Percentiles rank a stretch among this genome's conserved stretches.
Conservation (phyloP, 1,139 yeast species). For the Yamadazyma dendronema region DNA sequence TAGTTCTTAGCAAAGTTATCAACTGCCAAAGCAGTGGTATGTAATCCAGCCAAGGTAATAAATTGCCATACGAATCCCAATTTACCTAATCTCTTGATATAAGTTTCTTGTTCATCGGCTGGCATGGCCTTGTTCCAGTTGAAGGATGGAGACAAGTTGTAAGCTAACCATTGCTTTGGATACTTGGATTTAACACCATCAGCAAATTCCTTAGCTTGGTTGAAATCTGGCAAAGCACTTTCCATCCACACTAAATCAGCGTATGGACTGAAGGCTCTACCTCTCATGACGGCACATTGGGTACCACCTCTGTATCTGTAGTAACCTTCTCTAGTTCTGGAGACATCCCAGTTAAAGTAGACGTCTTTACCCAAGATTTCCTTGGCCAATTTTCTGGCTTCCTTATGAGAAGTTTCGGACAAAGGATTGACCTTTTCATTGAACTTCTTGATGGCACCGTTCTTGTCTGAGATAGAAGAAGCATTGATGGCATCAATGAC, state of each 20-base stretch:
- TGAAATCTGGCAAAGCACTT: slow-evolving; percentile 90
- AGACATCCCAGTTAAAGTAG: slow-evolving; percentile 93
- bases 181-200: slow-evolving; percentile 78
- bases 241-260: slow-evolving; percentile 99
- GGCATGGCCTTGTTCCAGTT: slow-evolving; percentile 97
- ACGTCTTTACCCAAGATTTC: slow-evolving; percentile 79
- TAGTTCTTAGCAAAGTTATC: slow-evolving; percentile 82
- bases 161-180: slow-evolving; percentile 94
- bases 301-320: slow-evolving; percentile 97
- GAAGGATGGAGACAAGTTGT: slow-evolving; percentile 94
- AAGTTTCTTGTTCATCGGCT: slow-evolving; percentile 82
- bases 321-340: slow-evolving; percentile 96
- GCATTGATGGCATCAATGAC: slow-evolving; percentile 78
- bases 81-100: slow-evolving; percentile 81
- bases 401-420: slow-evolving; percentile 70
- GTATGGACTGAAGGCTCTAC: slow-evolving; percentile 92
- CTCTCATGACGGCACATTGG: slow-evolving; percentile 96
- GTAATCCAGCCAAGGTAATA: slow-evolving; percentile 95
- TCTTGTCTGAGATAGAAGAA: slow-evolving; percentile 61
- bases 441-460: slow-evolving; percentile 64
- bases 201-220: slow-evolving; percentile 93
- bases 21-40: slow-evolving; percentile 90
- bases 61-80: slow-evolving; percentile 98
- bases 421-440: slow-evolving; percentile 70
- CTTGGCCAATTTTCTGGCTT: slow-evolving; percentile 77